phyloP scores from a whole-genome alignment of 805 yeast genomes.

The Lipomyces mesembrius region DNA sequence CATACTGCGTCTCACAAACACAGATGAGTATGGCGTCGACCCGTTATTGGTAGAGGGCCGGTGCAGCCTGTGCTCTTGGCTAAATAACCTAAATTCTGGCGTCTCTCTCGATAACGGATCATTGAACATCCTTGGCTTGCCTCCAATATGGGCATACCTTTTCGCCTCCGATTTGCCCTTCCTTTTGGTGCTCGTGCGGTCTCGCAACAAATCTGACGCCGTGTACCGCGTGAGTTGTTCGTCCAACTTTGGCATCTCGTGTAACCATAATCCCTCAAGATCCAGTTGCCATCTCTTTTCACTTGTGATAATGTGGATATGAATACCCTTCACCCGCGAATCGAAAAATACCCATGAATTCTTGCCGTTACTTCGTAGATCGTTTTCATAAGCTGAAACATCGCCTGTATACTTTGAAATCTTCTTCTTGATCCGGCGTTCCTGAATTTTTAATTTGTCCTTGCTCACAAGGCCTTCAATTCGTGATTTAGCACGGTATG shows the following conservation, averaged over 20 bases:
- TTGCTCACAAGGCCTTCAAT: slow-evolving; percentile 75
- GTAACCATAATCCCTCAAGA: slow-evolving; percentile 68
- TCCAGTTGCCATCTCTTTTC: slow-evolving; percentile 70
- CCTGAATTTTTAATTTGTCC: slow-evolving; percentile 57
- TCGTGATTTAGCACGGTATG: slow-evolving; percentile 52
- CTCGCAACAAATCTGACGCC: slow-evolving; percentile 5
- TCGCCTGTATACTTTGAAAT: slow-evolving; percentile 59
- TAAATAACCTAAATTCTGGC: slow-evolving; percentile 16
- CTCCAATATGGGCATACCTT: slow-evolving; percentile 19
- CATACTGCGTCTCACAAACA: not conserved
- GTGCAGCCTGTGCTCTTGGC: not conserved
- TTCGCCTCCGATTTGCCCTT: slow-evolving; percentile 14
- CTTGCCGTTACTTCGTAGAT: slow-evolving; percentile 51
- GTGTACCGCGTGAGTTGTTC: slow-evolving; percentile 3
- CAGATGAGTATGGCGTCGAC: not conserved
- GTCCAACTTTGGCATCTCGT: slow-evolving; percentile 31
- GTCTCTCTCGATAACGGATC: slow-evolving; percentile 15
- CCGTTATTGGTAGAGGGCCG: not conserved
- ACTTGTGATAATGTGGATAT: slow-evolving; percentile 72
- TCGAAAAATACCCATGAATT: slow-evolving; percentile 88
- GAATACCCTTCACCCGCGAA: slow-evolving; percentile 63
- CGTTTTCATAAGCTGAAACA: slow-evolving; percentile 59
- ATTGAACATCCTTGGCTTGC: slow-evolving; percentile 2
- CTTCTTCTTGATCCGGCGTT: slow-evolving; percentile 57
- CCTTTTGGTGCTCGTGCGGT: slow-evolving; percentile 13